These are phyloP conservation scores for Boletus pseudo-olivaceus DNA, from an alignment of 768 basidiomycete species.

Conservation along the genomic window DNA sequence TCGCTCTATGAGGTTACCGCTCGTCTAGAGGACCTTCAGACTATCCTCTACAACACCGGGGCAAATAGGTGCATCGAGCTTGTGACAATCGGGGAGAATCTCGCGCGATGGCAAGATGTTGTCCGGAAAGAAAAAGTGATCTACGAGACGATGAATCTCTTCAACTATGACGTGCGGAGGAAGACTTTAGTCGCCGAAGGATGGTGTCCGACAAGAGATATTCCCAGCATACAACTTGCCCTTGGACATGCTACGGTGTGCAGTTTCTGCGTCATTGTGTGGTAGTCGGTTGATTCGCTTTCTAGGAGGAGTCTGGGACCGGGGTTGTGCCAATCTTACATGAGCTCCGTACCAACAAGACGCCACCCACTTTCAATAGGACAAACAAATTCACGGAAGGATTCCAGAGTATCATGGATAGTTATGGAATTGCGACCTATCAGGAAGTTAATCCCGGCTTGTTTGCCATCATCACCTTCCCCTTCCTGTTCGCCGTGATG, in stretches of 20 bases:
- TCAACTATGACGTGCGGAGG: conserved; percentile 90
- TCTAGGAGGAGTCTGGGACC: conserved; percentile 86
- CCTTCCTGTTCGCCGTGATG: conserved; percentile 99
- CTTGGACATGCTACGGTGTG: conserved; percentile 81
- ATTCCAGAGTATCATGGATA: conserved; percentile 98
- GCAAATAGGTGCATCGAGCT: conserved; percentile 79
- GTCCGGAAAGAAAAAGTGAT: conserved; percentile 95
- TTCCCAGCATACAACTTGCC: conserved; percentile 79
- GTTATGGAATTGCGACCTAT: conserved; percentile 91
- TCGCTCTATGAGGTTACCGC: conserved; percentile 84
- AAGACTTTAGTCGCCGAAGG: conserved; percentile 97
- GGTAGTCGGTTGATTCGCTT: not conserved
- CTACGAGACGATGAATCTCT: conserved; percentile 91
- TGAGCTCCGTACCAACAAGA: conserved; percentile 84
- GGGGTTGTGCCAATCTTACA: conserved; percentile 89
- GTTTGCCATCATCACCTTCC: conserved; percentile 90
- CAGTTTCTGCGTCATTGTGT: not conserved
- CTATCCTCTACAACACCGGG: conserved; percentile 86
- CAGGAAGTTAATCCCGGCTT: conserved; percentile 97
- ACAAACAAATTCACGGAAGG: conserved; percentile 96
- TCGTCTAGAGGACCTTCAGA: conserved; percentile 89
- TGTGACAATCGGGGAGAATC: conserved; percentile 75
- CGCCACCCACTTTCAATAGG: conserved; percentile 91
- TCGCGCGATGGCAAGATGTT: conserved; percentile 91
- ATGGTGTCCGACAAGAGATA: conserved; percentile 95